Base-by-base conservation (phyloP, 2,329 filamentous ascomycete species). In the Thermoascus crustaceus region DNA sequence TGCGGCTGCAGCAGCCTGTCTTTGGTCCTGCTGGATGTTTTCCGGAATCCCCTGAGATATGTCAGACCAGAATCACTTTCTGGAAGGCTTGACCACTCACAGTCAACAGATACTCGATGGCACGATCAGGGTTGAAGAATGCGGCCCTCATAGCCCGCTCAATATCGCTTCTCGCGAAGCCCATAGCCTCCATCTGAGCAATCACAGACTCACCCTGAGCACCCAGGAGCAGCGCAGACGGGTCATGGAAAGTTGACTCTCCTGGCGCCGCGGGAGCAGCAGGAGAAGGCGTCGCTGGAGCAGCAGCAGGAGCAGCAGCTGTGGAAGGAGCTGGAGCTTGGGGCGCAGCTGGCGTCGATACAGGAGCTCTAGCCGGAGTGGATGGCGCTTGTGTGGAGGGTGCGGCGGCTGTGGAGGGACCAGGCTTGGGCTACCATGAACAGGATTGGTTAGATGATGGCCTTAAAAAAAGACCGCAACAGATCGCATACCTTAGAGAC, bases 121-220 rank as follows among this genome's bases (percentile, higher is more conserved):
- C 91, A 52, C 91, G 86, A 61, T 96, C 89, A 9, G 89, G 87
- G 67, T 98, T 98, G 73, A 83, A 93, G 64, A 85, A 98, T 9
- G 91, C 91, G 44, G 91, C 91, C 54, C 89, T 84, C 82, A 98
- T 91, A 34, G 91, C 91, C 31, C 82, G 78, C 50, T 95, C 87
- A 48, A 95, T 94, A 56, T 94, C 83, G 34, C 78, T 70, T 54
- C 88, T 76, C 54, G 85, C 78, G 50, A 98, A 98, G 6, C 91
- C 91, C 91, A 98, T 98, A 47, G 82, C 82, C 66, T 94, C 88
- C 87, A 98, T 94, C 58, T 88, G 86, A 32, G 82, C 75, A 53
- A 96, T 82, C 23, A 86, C 87, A 48, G 80, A 78, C 44, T 84
- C 77, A 48, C 87, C 80, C 61, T 89, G 82, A 42, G 80, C 72